A percentile compares a stretch with the other conserved stretches of the same genome.
These are phyloP conservation scores for Saxophila tyrrhenica DNA, from an alignment of 495 filamentous ascomycete species.

Conservation along the genomic window DNA sequence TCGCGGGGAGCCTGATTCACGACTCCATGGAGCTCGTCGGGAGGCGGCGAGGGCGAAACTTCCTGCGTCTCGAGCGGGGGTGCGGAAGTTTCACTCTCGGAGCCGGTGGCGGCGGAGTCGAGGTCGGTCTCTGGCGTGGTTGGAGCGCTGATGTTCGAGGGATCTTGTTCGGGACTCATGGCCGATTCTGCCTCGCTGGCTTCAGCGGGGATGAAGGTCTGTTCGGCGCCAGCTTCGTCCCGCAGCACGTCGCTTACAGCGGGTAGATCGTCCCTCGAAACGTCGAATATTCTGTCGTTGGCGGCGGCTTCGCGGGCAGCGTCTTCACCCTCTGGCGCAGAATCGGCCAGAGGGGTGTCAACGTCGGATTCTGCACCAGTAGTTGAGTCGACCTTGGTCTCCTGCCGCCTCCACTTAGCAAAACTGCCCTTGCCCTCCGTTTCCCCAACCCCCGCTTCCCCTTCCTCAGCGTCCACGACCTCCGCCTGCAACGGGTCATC, in stretches of 20 bases:
- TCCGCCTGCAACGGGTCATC: neutral
- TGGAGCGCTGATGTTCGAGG: neutral
- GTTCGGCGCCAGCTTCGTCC: neutral
- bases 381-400: constrained; percentile 3
- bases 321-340: neutral
- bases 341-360: neutral
- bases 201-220: neutral
- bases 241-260: neutral
- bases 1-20: neutral
- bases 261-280: neutral
- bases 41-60: neutral
- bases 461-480: neutral
- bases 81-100: neutral
- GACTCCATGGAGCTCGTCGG: neutral
- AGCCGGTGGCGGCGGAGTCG: neutral
- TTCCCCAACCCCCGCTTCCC: neutral
- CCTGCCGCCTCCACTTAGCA: constrained; percentile 8
- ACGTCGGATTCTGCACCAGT: neutral
- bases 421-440: neutral
- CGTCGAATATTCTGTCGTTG: neutral
- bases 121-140: neutral
- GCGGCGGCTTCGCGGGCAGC: neutral
- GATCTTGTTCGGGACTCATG: neutral
- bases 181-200: neutral
- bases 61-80: neutral